A percentile compares a stretch with the other conserved stretches of the same genome.
Evolutionary conservation across 768 basidiomycete genomes (phyloP).

Genomic region (Roridomyces roridus): DNA sequence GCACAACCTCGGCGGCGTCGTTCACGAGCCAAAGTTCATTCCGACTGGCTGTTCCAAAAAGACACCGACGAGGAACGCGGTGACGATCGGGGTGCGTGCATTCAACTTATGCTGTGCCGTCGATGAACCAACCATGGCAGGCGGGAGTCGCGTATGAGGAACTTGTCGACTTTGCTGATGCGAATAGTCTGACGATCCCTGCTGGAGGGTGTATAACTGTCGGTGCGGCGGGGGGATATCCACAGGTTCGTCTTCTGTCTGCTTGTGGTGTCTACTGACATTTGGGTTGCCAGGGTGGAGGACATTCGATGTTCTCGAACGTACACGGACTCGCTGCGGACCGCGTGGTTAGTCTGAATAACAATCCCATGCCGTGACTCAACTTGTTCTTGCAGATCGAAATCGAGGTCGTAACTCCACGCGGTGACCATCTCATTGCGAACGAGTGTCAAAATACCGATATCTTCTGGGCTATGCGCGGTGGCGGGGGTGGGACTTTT

Average conservation of each 20-base stretch:
- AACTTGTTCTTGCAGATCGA: constrained; percentile 24
- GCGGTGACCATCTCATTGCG: constrained; percentile 37
- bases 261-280: no score
- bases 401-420: constrained; percentile 43
- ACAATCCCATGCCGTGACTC: not conserved
- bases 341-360: not conserved
- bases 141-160: constrained; percentile 24
- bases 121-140: not conserved
- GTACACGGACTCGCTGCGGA: not conserved
- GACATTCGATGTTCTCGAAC: not conserved
- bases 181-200: constrained; percentile 29
- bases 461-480: constrained; percentile 42
- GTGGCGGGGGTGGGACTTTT: constrained; percentile 30
- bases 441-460: constrained; percentile 42
- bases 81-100: not conserved
- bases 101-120: not conserved
- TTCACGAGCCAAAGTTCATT: not conserved
- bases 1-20: not conserved
- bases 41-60: not conserved
- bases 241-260: not conserved
- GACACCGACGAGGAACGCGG: no score
- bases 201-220: constrained; percentile 25
- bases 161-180: constrained; percentile 30
- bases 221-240: constrained; percentile 16
- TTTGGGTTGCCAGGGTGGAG: not conserved